Evolutionary conservation across 2,329 filamentous ascomycete species (phyloP).

Genomic region (Aureobasidium mangrovei): DNA sequence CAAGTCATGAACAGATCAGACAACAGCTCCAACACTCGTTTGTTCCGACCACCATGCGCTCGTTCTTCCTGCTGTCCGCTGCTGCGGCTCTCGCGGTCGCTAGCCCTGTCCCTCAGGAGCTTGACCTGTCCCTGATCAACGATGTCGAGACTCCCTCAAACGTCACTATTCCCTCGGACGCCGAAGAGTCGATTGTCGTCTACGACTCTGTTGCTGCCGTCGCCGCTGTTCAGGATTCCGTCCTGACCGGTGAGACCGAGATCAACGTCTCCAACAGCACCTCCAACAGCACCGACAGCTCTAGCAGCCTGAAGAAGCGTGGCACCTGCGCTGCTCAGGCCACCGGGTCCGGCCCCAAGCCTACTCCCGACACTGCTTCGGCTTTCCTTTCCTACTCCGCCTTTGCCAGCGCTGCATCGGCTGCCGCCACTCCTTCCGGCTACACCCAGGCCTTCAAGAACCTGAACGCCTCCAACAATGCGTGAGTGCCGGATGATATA

Average conservation of each 20-base stretch:
- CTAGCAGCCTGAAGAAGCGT: conserved; percentile 4
- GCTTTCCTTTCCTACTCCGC: conserved; percentile 22
- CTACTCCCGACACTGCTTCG: conserved; percentile 26
- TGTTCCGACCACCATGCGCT: conserved; percentile 10
- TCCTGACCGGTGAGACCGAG: neutral
- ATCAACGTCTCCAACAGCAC: conserved; percentile 10
- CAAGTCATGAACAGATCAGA: neutral
- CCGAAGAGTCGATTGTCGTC: conserved; percentile 9
- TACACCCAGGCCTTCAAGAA: conserved; percentile 23
- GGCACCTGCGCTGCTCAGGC: conserved; percentile 8
- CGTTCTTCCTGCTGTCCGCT: conserved; percentile 6
- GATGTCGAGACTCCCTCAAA: conserved; percentile 11
- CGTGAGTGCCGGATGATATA: neutral
- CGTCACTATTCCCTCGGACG: conserved; percentile 10
- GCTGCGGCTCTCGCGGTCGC: conserved; percentile 10
- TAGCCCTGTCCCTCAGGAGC: conserved; percentile 15
- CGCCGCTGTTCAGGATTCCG: conserved; percentile 8
- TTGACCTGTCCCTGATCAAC: conserved; percentile 16
- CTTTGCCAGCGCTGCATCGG: conserved; percentile 19
- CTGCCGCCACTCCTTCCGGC: conserved; percentile 21
- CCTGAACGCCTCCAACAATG: conserved; percentile 17
- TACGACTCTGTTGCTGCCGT: conserved; percentile 14
- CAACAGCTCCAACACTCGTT: conserved; percentile 8
- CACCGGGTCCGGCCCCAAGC: conserved; percentile 17
- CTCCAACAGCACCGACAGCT: conserved; percentile 6